Percentiles rank a stretch among this genome's conserved stretches.
phyloP scores from a whole-genome alignment of 2,329 filamentous ascomycete genomes.

The Pestalotiopsis sp. region DNA sequence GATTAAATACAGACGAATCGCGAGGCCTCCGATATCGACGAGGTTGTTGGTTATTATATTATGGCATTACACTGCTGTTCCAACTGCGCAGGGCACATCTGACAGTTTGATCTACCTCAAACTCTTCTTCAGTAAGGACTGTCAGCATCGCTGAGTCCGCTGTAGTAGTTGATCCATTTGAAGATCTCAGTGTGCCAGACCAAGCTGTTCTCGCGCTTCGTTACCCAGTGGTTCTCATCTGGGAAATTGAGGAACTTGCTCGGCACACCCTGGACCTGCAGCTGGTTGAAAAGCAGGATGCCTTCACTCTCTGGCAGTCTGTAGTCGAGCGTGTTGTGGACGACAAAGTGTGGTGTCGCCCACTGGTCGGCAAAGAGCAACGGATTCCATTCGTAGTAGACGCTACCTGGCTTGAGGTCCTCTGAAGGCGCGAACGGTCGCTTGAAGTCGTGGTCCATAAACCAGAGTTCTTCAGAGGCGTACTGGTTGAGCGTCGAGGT shows the following conservation, averaged over 20 bases:
- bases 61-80: not conserved
- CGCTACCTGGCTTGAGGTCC: conserved; percentile 35
- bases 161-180: conserved; percentile 67
- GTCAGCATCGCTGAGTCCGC: conserved; percentile 30
- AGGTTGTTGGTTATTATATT: not conserved
- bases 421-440: conserved; percentile 45
- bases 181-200: conserved; percentile 71
- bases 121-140: not conserved
- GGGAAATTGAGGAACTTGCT: conserved; percentile 71
- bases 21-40: not conserved
- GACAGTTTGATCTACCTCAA: not conserved
- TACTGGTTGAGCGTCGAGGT: conserved; percentile 36
- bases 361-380: conserved; percentile 55
- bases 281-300: conserved; percentile 68
- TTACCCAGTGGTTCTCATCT: conserved; percentile 74
- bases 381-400: conserved; percentile 54
- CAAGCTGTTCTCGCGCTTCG: conserved; percentile 69
- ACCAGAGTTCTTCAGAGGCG: conserved; percentile 37
- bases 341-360: conserved; percentile 70
- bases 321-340: conserved; percentile 71
- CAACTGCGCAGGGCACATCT: not conserved
- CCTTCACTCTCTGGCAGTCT: conserved; percentile 69
- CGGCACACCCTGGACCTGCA: conserved; percentile 66
- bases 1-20: not conserved
- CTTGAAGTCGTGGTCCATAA: conserved; percentile 46